Evolutionary conservation across 2,329 filamentous ascomycete species (phyloP).

Genomic region (Penicillium sp.): DNA sequence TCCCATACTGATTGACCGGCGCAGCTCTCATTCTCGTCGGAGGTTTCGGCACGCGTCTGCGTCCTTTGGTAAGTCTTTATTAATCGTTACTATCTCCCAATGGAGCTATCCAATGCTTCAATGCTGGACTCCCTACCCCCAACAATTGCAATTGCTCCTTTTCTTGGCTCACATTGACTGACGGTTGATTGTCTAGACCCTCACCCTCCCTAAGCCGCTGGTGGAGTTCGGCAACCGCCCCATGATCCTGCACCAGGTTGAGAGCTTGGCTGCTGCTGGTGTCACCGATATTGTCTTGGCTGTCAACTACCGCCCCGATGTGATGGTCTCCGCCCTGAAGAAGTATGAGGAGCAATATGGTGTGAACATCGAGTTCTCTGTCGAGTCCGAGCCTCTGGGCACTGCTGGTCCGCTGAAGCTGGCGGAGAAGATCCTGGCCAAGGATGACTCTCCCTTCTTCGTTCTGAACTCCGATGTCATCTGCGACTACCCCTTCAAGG

Average conservation of each 20-base stretch:
- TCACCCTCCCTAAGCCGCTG: constrained; percentile 95
- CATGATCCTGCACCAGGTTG: constrained; percentile 98
- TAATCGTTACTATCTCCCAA: constrained; percentile 18
- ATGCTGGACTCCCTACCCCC: background rate
- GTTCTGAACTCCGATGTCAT: constrained; percentile 98
- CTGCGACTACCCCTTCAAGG: constrained; percentile 94
- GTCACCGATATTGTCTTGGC: constrained; percentile 97
- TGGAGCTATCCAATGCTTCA: constrained; percentile 20
- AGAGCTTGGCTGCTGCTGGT: constrained; percentile 88
- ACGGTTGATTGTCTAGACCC: constrained; percentile 66
- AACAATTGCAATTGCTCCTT: constrained; percentile 10
- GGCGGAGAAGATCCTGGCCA: constrained; percentile 87
- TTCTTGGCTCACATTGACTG: constrained; percentile 22
- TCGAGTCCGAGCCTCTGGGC: constrained; percentile 93
- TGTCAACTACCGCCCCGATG: constrained; percentile 97
- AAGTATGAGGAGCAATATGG: constrained; percentile 95
- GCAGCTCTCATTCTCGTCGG: constrained; percentile 97
- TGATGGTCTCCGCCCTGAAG: constrained; percentile 92
- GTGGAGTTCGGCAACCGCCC: constrained; percentile 99
- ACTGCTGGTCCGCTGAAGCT: constrained; percentile 96
- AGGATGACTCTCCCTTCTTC: constrained; percentile 95
- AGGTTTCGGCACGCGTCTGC: constrained; percentile 96
- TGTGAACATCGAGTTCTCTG: constrained; percentile 95
- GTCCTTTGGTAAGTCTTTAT: constrained; percentile 77
- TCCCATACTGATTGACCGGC: constrained; percentile 26